These are phyloP conservation scores for Talaromyces sp. DNA, from an alignment of 2,329 filamentous ascomycete species.

Conservation along the genomic window DNA sequence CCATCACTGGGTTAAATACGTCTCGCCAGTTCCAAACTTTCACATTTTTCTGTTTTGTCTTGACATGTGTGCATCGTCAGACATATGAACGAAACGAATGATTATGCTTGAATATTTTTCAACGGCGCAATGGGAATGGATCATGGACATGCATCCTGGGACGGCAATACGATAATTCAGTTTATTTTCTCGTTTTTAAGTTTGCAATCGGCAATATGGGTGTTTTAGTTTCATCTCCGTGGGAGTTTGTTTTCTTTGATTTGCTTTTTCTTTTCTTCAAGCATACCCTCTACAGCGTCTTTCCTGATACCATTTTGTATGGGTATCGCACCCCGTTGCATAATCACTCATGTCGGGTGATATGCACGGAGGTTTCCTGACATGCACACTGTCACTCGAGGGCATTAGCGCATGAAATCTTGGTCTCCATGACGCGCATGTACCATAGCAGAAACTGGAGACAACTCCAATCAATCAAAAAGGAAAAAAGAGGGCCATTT, in stretches of 20 bases:
- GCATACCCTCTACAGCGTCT: slow-evolving; percentile 28
- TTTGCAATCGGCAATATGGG: slow-evolving; percentile 23
- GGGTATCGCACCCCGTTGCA: slow-evolving; percentile 11
- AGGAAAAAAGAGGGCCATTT: slow-evolving; percentile 25
- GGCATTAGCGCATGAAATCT: slow-evolving; percentile 1
- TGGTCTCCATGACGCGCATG: slow-evolving; percentile 11
- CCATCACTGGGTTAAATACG: slow-evolving; percentile 35
- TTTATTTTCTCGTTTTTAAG: slow-evolving; percentile 10
- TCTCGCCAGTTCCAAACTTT: slow-evolving; percentile 13
- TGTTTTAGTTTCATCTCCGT: slow-evolving; percentile 20
- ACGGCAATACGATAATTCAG: slow-evolving; percentile 24
- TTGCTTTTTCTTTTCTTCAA: slow-evolving; percentile 7
- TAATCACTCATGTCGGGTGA: slow-evolving; percentile 6
- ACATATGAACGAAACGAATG: slow-evolving; percentile 30
- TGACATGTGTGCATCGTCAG: slow-evolving; percentile 25
- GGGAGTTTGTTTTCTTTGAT: neutral
- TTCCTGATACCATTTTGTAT: slow-evolving; percentile 22
- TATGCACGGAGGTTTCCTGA: slow-evolving; percentile 4
- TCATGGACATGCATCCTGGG: slow-evolving; percentile 26
- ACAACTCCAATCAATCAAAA: slow-evolving; percentile 21
- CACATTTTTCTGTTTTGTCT: slow-evolving; percentile 16
- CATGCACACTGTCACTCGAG: slow-evolving; percentile 1
- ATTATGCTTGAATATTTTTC: slow-evolving; percentile 25
- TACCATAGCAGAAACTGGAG: slow-evolving; percentile 21
- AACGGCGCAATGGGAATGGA: slow-evolving; percentile 30